Conservation (phyloP, 2,329 filamentous ascomycete genomes). For the Claviceps sp. region DNA sequence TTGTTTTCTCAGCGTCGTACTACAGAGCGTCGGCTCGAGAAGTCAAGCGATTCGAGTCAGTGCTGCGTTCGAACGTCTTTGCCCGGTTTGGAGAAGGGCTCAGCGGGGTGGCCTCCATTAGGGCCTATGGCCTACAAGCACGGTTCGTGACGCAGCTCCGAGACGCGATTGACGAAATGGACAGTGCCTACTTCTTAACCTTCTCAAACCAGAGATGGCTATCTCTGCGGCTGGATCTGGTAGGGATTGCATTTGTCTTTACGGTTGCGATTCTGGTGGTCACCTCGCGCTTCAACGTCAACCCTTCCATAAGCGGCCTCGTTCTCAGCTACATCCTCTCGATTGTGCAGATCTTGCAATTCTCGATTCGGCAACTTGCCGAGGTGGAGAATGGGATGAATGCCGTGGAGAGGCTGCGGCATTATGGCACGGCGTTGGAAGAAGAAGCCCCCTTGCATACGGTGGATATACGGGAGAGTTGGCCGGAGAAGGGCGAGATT, state of each 20-base stretch:
- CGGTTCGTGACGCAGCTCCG: constrained; percentile 61
- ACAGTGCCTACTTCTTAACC: constrained; percentile 86
- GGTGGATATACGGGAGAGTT: constrained; percentile 55
- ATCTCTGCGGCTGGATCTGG: constrained; percentile 68
- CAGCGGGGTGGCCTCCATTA: constrained; percentile 69
- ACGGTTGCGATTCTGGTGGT: constrained; percentile 82
- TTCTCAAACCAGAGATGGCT: constrained; percentile 95
- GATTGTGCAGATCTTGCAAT: constrained; percentile 93
- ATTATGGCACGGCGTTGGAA: constrained; percentile 78
- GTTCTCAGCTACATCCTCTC: constrained; percentile 87
- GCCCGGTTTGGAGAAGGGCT: constrained; percentile 85
- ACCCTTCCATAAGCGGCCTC: constrained; percentile 73
- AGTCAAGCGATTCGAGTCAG: constrained; percentile 85
- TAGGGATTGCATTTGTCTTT: constrained; percentile 77
- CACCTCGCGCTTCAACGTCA: constrained; percentile 74
- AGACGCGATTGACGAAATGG: constrained; percentile 74
- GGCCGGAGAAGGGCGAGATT: constrained; percentile 81
- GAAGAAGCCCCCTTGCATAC: constrained; percentile 80
- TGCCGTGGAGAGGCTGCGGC: constrained; percentile 78
- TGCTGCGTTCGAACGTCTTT: constrained; percentile 78
- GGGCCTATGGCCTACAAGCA: constrained; percentile 72
- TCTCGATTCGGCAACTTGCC: constrained; percentile 83
- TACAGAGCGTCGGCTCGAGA: constrained; percentile 86
- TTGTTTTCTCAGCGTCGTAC: constrained; percentile 72
- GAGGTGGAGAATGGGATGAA: constrained; percentile 99